A percentile compares a stretch with the other conserved stretches of the same genome.
Evolutionary conservation across 192 early-diverging fungal species (phyloP).

Genomic region (Neocallimastix lanati): DNA sequence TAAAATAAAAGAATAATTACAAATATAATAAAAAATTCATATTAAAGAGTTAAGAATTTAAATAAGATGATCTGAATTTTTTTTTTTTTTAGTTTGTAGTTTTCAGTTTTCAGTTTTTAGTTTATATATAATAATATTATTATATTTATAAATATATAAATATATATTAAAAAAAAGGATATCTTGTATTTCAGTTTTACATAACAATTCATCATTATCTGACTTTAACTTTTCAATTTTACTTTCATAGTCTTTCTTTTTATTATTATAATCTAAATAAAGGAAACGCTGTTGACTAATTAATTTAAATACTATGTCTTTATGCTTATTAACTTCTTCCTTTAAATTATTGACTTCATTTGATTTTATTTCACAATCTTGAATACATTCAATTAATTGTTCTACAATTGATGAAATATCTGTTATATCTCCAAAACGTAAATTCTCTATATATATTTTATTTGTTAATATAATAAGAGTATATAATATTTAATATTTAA

Average conservation of each 20-base stretch:
- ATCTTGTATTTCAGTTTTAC: neutral
- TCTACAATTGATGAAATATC: conserved; percentile 10
- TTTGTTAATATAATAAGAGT: too few species aligned
- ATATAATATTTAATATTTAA: too few species aligned
- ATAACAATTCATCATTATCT: conserved; percentile 8
- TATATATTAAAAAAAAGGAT: neutral
- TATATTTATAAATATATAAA: too few species aligned
- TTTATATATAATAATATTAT: too few species aligned
- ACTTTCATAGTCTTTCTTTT: conserved; percentile 1
- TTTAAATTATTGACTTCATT: conserved; percentile 8
- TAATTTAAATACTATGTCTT: conserved; percentile 11
- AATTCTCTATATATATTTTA: too few species aligned
- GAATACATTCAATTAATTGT: conserved; percentile 19
- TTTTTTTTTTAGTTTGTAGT: too few species aligned
- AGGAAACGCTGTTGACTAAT: conserved; percentile 12
- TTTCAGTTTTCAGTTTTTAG: too few species aligned
- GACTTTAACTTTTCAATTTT: conserved; percentile 4
- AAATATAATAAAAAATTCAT: neutral
- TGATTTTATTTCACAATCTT: conserved; percentile 14
- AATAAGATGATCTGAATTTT: too few species aligned
- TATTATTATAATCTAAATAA: conserved; percentile 10
- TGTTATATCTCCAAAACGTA: neutral
- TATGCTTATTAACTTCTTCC: conserved; percentile 3
- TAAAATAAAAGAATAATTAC: neutral
- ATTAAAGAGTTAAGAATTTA: too few species aligned